A percentile compares a stretch with the other conserved stretches of the same genome.
phyloP scores from a whole-genome alignment of 2,329 filamentous ascomycete species.

The Hypoxylon sp. region DNA sequence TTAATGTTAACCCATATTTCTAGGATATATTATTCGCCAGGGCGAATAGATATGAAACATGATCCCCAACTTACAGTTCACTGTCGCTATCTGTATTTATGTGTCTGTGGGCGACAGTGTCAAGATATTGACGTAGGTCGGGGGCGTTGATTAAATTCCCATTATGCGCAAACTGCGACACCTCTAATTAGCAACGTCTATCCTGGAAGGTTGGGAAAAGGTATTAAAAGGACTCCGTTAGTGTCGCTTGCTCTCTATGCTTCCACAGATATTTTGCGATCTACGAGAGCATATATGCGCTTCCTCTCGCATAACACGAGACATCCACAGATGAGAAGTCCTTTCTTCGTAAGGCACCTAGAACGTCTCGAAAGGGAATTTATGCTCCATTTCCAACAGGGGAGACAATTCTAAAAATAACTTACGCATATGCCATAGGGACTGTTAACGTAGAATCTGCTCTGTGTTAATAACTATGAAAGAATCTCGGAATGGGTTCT shows the following conservation, averaged over 20 bases:
- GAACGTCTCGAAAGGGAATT: neutral
- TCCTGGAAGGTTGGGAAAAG: neutral
- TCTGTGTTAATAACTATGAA: slow-evolving; percentile 19
- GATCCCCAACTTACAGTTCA: slow-evolving; percentile 35
- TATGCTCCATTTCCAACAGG: neutral
- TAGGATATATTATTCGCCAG: neutral
- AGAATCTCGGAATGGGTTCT: neutral
- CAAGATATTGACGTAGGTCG: slow-evolving; percentile 79
- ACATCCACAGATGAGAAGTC: neutral
- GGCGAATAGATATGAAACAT: neutral
- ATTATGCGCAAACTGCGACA: slow-evolving; percentile 76
- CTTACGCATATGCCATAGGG: slow-evolving; percentile 80
- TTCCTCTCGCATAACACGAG: neutral
- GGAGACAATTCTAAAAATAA: neutral
- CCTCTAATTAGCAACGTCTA: slow-evolving; percentile 9
- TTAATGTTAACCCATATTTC: slow-evolving; percentile 12
- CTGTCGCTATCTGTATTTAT: slow-evolving; percentile 67
- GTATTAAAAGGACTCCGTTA: neutral
- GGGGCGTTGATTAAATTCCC: slow-evolving; percentile 87
- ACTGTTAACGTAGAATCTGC: slow-evolving; percentile 84
- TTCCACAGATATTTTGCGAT: neutral
- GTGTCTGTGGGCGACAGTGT: slow-evolving; percentile 84
- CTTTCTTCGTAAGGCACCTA: neutral
- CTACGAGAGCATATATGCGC: neutral
- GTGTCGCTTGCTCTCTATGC: neutral